phyloP scores from a whole-genome alignment of 352 stramenopile species.

The Globisporangium uncinulatum region DNA sequence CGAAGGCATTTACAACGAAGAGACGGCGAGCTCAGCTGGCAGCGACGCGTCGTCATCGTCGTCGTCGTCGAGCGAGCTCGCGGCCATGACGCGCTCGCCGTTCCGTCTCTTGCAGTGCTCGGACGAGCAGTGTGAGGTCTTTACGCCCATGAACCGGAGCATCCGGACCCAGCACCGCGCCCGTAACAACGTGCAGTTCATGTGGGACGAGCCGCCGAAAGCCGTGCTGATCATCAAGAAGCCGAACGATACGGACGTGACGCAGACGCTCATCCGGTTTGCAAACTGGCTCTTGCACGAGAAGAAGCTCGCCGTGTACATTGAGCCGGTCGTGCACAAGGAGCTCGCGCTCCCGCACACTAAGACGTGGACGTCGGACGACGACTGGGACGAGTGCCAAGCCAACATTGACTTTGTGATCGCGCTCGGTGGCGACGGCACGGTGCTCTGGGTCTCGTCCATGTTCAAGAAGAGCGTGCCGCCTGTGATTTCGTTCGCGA shows the following conservation, averaged over 20 bases:
- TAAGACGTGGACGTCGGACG: slow-evolving; percentile 53
- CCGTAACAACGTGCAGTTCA: slow-evolving; percentile 86
- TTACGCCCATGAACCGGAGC: slow-evolving; percentile 80
- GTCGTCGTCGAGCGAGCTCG: slow-evolving; percentile 32
- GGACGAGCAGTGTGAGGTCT: slow-evolving; percentile 85
- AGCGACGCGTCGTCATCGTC: slow-evolving; percentile 39
- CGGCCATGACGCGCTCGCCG: slow-evolving; percentile 36
- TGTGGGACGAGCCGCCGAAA: slow-evolving; percentile 83
- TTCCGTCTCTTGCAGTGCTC: slow-evolving; percentile 84
- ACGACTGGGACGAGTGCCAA: slow-evolving; percentile 69
- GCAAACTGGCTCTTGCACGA: slow-evolving; percentile 69
- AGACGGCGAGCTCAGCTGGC: slow-evolving; percentile 37
- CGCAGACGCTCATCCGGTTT: slow-evolving; percentile 60
- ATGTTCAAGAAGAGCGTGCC: slow-evolving; percentile 90
- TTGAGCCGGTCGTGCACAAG: slow-evolving; percentile 72
- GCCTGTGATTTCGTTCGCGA: slow-evolving; percentile 92
- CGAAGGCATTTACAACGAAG: slow-evolving; percentile 71
- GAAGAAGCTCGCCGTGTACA: slow-evolving; percentile 60
- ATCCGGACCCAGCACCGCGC: slow-evolving; percentile 81
- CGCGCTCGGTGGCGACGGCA: slow-evolving; percentile 94
- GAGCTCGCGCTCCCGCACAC: slow-evolving; percentile 50
- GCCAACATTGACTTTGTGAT: slow-evolving; percentile 88
- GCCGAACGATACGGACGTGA: slow-evolving; percentile 74
- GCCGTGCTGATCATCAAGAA: slow-evolving; percentile 88
- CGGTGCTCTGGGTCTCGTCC: slow-evolving; percentile 84